Evolutionary conservation across 768 basidiomycete species (phyloP).

Genomic region (Suillus hirtellus): DNA sequence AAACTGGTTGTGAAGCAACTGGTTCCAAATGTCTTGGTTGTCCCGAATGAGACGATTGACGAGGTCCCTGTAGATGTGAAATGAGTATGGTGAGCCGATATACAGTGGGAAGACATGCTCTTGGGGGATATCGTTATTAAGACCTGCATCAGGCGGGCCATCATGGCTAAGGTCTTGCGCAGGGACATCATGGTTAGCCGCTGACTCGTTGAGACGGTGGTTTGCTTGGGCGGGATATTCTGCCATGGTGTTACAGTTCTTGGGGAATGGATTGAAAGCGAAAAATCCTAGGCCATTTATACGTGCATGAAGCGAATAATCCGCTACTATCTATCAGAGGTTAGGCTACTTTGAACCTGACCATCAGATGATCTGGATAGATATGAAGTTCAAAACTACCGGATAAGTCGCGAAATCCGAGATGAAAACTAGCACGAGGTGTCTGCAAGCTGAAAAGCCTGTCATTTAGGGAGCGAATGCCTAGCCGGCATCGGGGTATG

Average conservation of each 20-base stretch:
- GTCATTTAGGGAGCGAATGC: not conserved
- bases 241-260: not conserved
- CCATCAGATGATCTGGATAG: not conserved
- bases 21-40: slow-evolving; percentile 17
- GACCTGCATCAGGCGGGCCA: not conserved
- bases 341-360: not conserved
- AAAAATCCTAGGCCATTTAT: not conserved
- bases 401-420: not conserved
- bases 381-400: not conserved
- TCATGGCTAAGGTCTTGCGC: not conserved
- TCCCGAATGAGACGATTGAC: slow-evolving; percentile 15
- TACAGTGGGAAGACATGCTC: not conserved
- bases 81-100: not conserved
- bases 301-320: not conserved
- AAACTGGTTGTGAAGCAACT: slow-evolving; percentile 13
- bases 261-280: not conserved
- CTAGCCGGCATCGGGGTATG: not conserved
- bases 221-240: not conserved
- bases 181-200: not conserved
- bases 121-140: not conserved
- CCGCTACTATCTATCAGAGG: not conserved
- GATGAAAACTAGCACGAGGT: not conserved
- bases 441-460: not conserved
- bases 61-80: slow-evolving; percentile 10
- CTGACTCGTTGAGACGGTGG: not conserved